A percentile compares a stretch with the other conserved stretches of the same genome.
Evolutionary conservation across 2,329 filamentous ascomycete species (phyloP).

Genomic region (Arthrobotrys musiformis): DNA sequence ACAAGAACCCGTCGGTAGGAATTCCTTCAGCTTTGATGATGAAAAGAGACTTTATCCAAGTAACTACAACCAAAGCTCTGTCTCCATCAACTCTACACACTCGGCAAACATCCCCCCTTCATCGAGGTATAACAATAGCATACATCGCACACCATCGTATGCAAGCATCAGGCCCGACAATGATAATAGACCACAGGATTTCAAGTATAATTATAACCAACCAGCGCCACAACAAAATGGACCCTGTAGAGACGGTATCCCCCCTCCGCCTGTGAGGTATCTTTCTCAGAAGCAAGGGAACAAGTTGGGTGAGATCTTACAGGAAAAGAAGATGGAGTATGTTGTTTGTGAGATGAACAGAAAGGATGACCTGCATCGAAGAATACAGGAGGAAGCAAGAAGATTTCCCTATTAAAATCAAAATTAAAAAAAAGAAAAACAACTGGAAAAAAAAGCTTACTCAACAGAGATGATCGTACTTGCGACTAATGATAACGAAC

Average conservation of each 20-base stretch:
- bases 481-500: conserved; percentile 59
- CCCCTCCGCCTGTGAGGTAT: conserved; percentile 42
- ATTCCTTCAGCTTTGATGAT: conserved; percentile 20
- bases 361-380: conserved; percentile 39
- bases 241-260: conserved; percentile 19
- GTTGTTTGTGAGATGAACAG: conserved; percentile 42
- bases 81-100: conserved; percentile 33
- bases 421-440: not conserved
- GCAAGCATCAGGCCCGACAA: conserved; percentile 38
- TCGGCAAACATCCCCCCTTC: conserved; percentile 36
- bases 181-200: not conserved
- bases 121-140: conserved; percentile 17
- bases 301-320: conserved; percentile 22
- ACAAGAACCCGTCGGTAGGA: conserved; percentile 3
- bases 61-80: conserved; percentile 32
- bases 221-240: not conserved
- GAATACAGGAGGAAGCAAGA: conserved; percentile 45
- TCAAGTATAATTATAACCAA: not conserved
- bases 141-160: conserved; percentile 34
- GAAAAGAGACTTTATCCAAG: conserved; percentile 43
- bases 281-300: conserved; percentile 31
- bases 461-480: conserved; percentile 61
- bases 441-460: conserved; percentile 55
- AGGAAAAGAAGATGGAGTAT: conserved; percentile 48
- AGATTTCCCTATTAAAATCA: conserved; percentile 26